These are phyloP conservation scores for Hypoxylon sp. DNA, from an alignment of 2,329 filamentous ascomycete genomes.

Conservation along the genomic window DNA sequence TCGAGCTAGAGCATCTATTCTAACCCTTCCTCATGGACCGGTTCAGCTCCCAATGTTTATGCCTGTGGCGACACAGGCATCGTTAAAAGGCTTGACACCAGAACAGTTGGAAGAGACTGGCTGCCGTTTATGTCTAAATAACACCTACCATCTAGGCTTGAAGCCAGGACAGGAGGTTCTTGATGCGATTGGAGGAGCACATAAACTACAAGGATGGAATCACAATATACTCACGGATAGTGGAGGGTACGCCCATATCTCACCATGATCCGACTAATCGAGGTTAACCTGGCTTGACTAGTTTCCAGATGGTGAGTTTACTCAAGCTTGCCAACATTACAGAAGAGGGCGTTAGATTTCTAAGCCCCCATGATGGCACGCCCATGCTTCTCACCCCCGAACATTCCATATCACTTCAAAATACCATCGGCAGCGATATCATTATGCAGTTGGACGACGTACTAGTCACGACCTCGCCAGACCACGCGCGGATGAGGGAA, in stretches of 20 bases:
- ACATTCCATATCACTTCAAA: conserved; percentile 95
- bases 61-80: conserved; percentile 97
- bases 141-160: conserved; percentile 95
- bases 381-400: conserved; percentile 98
- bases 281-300: conserved; percentile 56
- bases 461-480: conserved; percentile 94
- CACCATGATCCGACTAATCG: conserved; percentile 47
- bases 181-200: conserved; percentile 89
- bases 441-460: conserved; percentile 99
- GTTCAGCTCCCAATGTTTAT: conserved; percentile 96
- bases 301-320: conserved; percentile 98
- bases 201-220: conserved; percentile 94
- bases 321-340: conserved; percentile 94
- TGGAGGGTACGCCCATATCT: conserved; percentile 68
- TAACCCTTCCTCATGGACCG: conserved; percentile 91
- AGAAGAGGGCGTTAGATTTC: conserved; percentile 93
- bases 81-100: conserved; percentile 93
- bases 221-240: conserved; percentile 93
- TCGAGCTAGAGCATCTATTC: conserved; percentile 88
- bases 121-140: conserved; percentile 94
- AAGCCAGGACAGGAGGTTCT: conserved; percentile 94
- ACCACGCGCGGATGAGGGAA: conserved; percentile 87
- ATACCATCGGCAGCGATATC: conserved; percentile 97
- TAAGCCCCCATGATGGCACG: conserved; percentile 94
- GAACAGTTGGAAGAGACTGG: conserved; percentile 91